These are phyloP conservation scores for Nemania sp. DNA, from an alignment of 2,329 filamentous ascomycete species.

Conservation along the genomic window DNA sequence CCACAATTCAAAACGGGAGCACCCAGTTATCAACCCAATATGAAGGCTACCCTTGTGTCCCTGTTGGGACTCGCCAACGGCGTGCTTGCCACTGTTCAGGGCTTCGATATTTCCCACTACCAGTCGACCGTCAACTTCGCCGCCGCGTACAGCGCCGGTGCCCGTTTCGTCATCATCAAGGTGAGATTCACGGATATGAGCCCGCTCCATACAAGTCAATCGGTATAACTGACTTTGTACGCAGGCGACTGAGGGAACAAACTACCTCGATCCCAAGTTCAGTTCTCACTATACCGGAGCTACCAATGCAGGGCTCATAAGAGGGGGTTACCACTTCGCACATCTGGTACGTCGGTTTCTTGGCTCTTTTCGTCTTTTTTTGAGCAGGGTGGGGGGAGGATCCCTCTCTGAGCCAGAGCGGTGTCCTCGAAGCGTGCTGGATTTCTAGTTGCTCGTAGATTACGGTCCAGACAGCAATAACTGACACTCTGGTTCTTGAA, in stretches of 20 bases:
- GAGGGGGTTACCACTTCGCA: slow-evolving; percentile 62
- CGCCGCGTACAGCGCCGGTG: slow-evolving; percentile 45
- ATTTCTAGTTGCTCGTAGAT: too few relatives aligned
- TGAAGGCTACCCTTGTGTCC: slow-evolving; percentile 28
- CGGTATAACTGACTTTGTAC: slow-evolving; percentile 1
- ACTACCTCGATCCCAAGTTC: slow-evolving; percentile 51
- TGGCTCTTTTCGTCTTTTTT: too few relatives aligned
- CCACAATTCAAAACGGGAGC: neutral
- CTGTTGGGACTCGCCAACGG: slow-evolving; percentile 26
- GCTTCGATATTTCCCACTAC: slow-evolving; percentile 50
- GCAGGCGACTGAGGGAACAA: slow-evolving; percentile 58
- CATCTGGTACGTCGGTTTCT: slow-evolving; percentile 39
- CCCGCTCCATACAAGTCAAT: neutral
- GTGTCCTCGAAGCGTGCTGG: too few relatives aligned
- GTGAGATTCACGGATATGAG: slow-evolving; percentile 27
- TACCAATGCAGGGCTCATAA: slow-evolving; percentile 56
- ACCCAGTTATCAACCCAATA: slow-evolving; percentile 9
- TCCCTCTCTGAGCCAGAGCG: too few relatives aligned
- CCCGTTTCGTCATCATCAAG: slow-evolving; percentile 53
- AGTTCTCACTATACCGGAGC: slow-evolving; percentile 54
- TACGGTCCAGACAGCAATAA: too few relatives aligned
- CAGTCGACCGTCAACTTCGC: slow-evolving; percentile 46
- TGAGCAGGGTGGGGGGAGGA: too few relatives aligned
- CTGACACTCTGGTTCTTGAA: too few relatives aligned
- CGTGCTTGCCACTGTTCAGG: slow-evolving; percentile 42